Base-by-base conservation (phyloP, 2,329 filamentous ascomycete species). In the Metarhizium humberi region DNA sequence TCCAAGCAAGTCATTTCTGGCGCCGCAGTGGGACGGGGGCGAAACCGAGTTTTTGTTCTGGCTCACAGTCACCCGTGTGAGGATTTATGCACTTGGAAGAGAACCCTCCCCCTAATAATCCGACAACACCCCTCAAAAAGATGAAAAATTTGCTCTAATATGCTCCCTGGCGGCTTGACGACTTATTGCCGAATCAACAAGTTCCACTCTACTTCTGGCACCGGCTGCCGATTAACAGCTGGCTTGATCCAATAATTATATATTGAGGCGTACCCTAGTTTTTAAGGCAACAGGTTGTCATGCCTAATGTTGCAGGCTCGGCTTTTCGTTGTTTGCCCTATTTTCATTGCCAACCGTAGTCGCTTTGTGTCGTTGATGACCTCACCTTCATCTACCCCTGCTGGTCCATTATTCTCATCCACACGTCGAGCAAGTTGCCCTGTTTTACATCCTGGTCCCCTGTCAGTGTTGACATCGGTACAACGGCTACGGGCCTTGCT, bases 401-500 rank as follows among this genome's bases (percentile, higher is more conserved):
- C 32, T 34, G 6, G 6, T 34, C 32, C 32, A 34, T 11, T 34
- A 11, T 7, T 34, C 10, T 34, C 10, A 34, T 34, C 32, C 32
- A 34, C 10, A 11, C 32, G 32, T 34, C 32, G 32, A 34, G 10
- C 32, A 34, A 34, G 6, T 11, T 34, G 32, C 40, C 40, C 14
- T 25, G 18, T 54, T 25, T 47, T 53, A 52, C 56, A 57, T 56
- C 51, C 57, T 53, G n/a, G 47, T 14, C 20, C 20, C 6, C 14
- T 16, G 51, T 56, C 47, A 56, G 55, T 40, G 29, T 50, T 13
- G 20, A 40, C 10, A 49, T 29, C 14, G 25, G 25, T 13, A n/a
- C 45, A 14, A 20, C n/a, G 10, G 11, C 25, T 45, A 4, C n/a
- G 29, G 25, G 34, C 49, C 38, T 40, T 7, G 63, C 64, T 47